A percentile compares a stretch with the other conserved stretches of the same genome.
Conservation (phyloP, 106 monocot genomes). For the Dioscorea dumetorum region DNA sequence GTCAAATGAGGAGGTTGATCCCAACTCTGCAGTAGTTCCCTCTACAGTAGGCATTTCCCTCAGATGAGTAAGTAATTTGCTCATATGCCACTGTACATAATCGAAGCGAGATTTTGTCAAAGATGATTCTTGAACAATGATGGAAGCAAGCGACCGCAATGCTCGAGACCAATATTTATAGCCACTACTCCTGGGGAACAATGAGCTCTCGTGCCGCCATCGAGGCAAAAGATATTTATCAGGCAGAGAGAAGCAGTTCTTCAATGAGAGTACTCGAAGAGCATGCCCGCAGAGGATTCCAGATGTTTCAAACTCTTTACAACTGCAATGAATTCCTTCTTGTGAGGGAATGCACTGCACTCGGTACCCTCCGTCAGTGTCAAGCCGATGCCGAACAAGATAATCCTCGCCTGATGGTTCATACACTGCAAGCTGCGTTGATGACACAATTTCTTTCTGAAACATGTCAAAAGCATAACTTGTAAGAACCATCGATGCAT, state of each 20-base stretch:
- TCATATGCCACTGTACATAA: conserved; percentile 70
- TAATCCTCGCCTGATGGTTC: conserved; percentile 39
- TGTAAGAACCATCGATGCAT: conserved; percentile 50
- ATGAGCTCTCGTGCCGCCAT: conserved; percentile 65
- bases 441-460: conserved; percentile 62
- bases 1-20: conserved; percentile 16
- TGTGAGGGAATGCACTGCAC: conserved; percentile 38
- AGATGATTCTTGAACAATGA: conserved; percentile 66
- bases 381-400: conserved; percentile 47
- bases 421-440: conserved; percentile 57
- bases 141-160: conserved; percentile 53
- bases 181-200: conserved; percentile 56
- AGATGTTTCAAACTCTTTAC: conserved; percentile 61
- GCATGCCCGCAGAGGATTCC: conserved; percentile 72
- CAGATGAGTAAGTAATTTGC: conserved; percentile 57
- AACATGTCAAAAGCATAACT: conserved; percentile 58
- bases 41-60: conserved; percentile 60
- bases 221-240: conserved; percentile 55
- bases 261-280: conserved; percentile 50
- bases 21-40: conserved; percentile 23
- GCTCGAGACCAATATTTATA: conserved; percentile 59
- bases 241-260: conserved; percentile 65
- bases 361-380: conserved; percentile 33
- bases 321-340: conserved; percentile 56
- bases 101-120: conserved; percentile 62